Conservation (phyloP, 1,139 yeast genomes). For the Zygosaccharomyces sapae region DNA sequence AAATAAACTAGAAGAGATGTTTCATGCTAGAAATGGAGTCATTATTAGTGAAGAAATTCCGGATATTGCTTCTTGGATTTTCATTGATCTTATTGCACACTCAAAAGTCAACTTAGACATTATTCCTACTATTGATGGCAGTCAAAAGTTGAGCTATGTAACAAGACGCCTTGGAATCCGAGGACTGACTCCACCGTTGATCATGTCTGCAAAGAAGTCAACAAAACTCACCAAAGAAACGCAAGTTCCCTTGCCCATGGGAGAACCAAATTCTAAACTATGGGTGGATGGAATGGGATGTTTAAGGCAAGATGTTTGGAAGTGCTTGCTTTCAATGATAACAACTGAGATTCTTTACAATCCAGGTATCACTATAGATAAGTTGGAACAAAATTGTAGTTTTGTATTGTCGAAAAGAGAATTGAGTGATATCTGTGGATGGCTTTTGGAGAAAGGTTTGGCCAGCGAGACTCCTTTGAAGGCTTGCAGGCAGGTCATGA, state of each 20-base stretch:
- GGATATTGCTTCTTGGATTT: constrained; percentile 26
- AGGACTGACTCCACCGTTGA: constrained; percentile 33
- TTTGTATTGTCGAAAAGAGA: constrained; percentile 48
- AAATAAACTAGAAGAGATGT: constrained; percentile 21
- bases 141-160: constrained; percentile 29
- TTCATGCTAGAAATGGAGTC: constrained; percentile 26
- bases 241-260: constrained; percentile 44
- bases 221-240: constrained; percentile 6
- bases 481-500: constrained; percentile 50
- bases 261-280: constrained; percentile 58
- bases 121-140: constrained; percentile 24
- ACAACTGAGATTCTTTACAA: constrained; percentile 51
- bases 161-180: constrained; percentile 33
- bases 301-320: constrained; percentile 60
- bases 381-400: constrained; percentile 41
- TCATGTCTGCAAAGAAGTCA: constrained; percentile 13
- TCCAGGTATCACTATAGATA: constrained; percentile 57
- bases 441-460: constrained; percentile 51
- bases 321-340: constrained; percentile 47
- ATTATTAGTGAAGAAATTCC: constrained; percentile 29
- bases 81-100: constrained; percentile 28
- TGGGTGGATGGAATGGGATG: constrained; percentile 71
- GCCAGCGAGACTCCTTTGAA: constrained; percentile 39
- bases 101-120: constrained; percentile 19
- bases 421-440: constrained; percentile 46